Base-by-base conservation (phyloP, 805 yeast genomes). In the Saccharomycopsis lassenensis region DNA sequence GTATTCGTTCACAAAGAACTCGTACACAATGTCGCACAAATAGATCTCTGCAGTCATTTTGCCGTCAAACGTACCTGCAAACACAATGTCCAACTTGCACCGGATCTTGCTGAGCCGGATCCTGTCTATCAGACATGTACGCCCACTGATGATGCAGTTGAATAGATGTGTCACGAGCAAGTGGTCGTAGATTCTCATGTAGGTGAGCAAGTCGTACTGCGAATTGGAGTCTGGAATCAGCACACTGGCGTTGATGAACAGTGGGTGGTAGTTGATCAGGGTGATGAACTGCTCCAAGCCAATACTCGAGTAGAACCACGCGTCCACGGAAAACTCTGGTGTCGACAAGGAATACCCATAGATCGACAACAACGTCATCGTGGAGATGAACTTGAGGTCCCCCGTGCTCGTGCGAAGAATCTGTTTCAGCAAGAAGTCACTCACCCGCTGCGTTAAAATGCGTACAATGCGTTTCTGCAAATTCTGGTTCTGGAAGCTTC, bases 21-120 rank as follows among this genome's bases (percentile, higher is more conserved):
- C 38, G 28, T 42, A 42, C 4, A 42, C 34, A 12, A 39, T 39
- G 16, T 42, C 43, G 24, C 43, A 36, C 7, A 42, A 29, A 24
- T 66, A 64, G 26, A 69, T 64, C 48, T 73, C 79, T 29, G 74
- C 66, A 5, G 71, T 70, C 63, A 72, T 70, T 33, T 78, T 52
- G 10, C 74, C 76, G 44, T 73, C 79, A 45, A 73, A 73, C 42
- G 70, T 71, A 14, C 77, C 72, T 1, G 77, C 65, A 24, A 61
- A 56, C 8, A 69, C 60, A 26, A 63, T 51, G 26, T 67, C 63
- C 35, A 67, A 53, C 2, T 72, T 63, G 4, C 63, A 59, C 6
- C 65, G 56, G 45, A 74, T 67, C 37, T 66, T 61, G 37, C 63
- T 65, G 28, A 70, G 47, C 16, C 75, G 48, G 16, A 65, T 56